Conservation (phyloP, 2,329 filamentous ascomycete species). For the Diplodia scrobiculata region DNA sequence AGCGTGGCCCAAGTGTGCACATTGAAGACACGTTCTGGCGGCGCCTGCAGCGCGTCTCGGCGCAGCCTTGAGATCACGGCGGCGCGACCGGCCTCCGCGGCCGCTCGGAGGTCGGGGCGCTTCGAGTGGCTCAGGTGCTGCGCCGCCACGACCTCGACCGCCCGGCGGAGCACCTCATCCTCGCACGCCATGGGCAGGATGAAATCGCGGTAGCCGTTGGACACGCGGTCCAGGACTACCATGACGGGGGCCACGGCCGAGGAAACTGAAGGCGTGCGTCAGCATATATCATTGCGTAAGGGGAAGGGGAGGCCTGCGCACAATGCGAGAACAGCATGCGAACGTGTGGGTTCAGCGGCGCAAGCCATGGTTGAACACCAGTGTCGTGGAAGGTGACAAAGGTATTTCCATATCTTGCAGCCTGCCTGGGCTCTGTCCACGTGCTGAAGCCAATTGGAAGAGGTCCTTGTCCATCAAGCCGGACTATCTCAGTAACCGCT, state of each 20-base stretch:
- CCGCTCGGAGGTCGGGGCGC: slow-evolving; percentile 37
- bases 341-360: slow-evolving; percentile 37
- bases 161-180: slow-evolving; percentile 42
- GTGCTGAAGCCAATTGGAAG: background rate
- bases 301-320: slow-evolving; percentile 30
- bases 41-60: slow-evolving; percentile 38
- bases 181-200: slow-evolving; percentile 48
- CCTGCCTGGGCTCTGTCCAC: background rate
- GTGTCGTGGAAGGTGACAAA: background rate
- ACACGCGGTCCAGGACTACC: slow-evolving; percentile 45
- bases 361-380: slow-evolving; percentile 34
- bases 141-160: slow-evolving; percentile 47
- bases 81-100: slow-evolving; percentile 43
- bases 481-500: background rate
- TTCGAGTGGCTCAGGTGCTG: slow-evolving; percentile 44
- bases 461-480: background rate
- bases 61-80: slow-evolving; percentile 45
- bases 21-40: slow-evolving; percentile 41
- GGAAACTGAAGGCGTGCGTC: slow-evolving; percentile 37
- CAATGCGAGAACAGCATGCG: slow-evolving; percentile 46
- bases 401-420: background rate
- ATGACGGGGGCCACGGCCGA: slow-evolving; percentile 46
- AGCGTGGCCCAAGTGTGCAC: slow-evolving; percentile 46
- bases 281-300: background rate
- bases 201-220: slow-evolving; percentile 47